Evolutionary conservation across 2,329 filamentous ascomycete genomes (phyloP).

Genomic region (Fusarium sterilihyphosum): DNA sequence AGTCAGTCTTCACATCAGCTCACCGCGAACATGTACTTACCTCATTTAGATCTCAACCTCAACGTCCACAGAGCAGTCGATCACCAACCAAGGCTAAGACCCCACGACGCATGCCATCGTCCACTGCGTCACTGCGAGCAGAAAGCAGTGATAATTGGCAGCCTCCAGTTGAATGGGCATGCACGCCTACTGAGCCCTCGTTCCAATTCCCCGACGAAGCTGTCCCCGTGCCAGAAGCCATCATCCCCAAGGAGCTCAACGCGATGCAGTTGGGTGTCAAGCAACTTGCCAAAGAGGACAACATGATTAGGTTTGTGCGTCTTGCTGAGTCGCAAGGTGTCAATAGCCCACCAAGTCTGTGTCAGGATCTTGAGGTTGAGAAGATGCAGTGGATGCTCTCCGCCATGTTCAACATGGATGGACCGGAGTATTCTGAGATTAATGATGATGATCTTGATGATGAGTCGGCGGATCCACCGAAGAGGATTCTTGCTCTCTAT

Average conservation of each 20-base stretch:
- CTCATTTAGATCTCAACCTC: conserved; percentile 1
- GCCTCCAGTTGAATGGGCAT: conserved; percentile 22
- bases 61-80: conserved; percentile 11
- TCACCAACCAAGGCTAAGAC: background rate
- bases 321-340: background rate
- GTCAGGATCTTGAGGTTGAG: conserved; percentile 56
- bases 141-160: conserved; percentile 20
- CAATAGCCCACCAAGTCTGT: background rate
- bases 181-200: conserved; percentile 14
- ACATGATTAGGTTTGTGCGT: conserved; percentile 10
- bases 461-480: conserved; percentile 3
- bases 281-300: conserved; percentile 7
- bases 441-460: conserved; percentile 39
- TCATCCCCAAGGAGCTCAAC: conserved; percentile 4
- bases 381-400: conserved; percentile 71
- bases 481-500: conserved; percentile 28
- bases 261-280: conserved; percentile 14
- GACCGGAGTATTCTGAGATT: background rate
- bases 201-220: background rate
- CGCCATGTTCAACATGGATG: conserved; percentile 59
- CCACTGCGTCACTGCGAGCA: background rate
- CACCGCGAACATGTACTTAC: background rate
- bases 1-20: background rate
- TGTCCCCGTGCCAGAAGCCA: background rate
- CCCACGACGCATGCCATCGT: conserved; percentile 18